Base-by-base conservation (phyloP, 2,329 filamentous ascomycete species). In the Pestalotiopsis sp. region DNA sequence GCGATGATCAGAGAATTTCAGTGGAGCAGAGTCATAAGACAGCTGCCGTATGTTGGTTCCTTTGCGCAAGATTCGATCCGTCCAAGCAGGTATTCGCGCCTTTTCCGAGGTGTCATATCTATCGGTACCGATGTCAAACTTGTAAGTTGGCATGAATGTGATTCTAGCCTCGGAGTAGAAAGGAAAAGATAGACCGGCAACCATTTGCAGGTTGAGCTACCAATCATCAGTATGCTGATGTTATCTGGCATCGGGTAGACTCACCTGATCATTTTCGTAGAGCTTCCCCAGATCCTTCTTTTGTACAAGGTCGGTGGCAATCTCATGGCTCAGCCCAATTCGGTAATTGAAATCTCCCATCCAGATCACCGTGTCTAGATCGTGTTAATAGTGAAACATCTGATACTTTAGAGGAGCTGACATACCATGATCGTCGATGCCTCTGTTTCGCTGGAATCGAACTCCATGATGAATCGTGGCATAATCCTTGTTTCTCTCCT, bases 321-420 rank as follows among this genome's bases (percentile, higher is more conserved):
- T 90, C 52, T 97, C 94, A 72, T 93, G 90, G 59, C 87, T 87
- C 68, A 98, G 85, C 1, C 95, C 95, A 74, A 99, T 97, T 20
- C 96, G 92, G 80, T 99, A 99, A 78, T 99, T 99, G 84, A 99
- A 99, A 79, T 99, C 96, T 4, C 96, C 96, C 57, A 98, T 87
- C 95, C 96, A 99, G 66, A 98, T 91, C 45, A 98, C 91, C 25
- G 93, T 87, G 73, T 91, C 89, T 87, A 59, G 45, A 55, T 71
- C 7, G 49, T 70, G 71, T 78, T 71, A 80, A 73, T 39, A 60
- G 12, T 7, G 14, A 7, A 20, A 36, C 5, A n/a, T 2, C 17
- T 27, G 13, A 6, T 4, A 14, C 11, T 12, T 27, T 57, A 20
- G 6, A 27, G 17, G 58, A 39, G 9, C 2, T 6, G 27, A 70